A percentile compares a stretch with the other conserved stretches of the same genome.
phyloP scores from a whole-genome alignment of 345 rosid species.

The Dovyalis caffra region DNA sequence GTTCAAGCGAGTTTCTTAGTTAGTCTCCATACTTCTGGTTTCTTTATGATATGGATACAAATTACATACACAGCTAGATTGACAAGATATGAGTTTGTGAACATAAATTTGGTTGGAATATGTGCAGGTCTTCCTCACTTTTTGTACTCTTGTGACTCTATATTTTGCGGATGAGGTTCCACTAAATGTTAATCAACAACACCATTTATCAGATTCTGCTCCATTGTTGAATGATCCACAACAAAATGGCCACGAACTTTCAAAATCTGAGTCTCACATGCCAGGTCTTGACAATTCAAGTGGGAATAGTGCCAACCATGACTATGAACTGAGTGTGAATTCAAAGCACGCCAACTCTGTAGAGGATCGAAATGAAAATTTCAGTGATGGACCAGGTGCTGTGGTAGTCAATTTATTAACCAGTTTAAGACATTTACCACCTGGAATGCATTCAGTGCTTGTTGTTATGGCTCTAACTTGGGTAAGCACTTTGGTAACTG shows the following conservation, averaged over 20 bases:
- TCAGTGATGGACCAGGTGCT: conserved; percentile 82
- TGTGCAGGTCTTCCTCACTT: conserved; percentile 76
- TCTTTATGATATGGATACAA: neutral
- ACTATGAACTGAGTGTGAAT: conserved; percentile 37
- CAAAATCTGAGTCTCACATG: conserved; percentile 41
- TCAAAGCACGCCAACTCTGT: conserved; percentile 31
- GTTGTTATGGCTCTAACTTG: conserved; percentile 94
- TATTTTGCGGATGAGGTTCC: conserved; percentile 91
- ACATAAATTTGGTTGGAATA: conserved; percentile 1
- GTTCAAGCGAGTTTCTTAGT: neutral
- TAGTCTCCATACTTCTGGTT: neutral
- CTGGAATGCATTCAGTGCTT: conserved; percentile 90
- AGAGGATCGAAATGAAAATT: conserved; percentile 47
- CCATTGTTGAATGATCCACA: conserved; percentile 70
- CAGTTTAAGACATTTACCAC: conserved; percentile 92
- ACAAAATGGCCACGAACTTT: conserved; percentile 42
- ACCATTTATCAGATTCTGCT: conserved; percentile 61
- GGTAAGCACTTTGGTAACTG: conserved; percentile 48
- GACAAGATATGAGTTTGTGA: neutral
- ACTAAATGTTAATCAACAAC: conserved; percentile 38
- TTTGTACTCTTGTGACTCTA: conserved; percentile 81
- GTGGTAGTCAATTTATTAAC: conserved; percentile 86
- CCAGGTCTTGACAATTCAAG: conserved; percentile 27
- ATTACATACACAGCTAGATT: neutral
- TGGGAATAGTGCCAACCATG: conserved; percentile 34